Evolutionary conservation across 2,329 filamentous ascomycete genomes (phyloP).

Genomic region (Tolypocladium tundrense): DNA sequence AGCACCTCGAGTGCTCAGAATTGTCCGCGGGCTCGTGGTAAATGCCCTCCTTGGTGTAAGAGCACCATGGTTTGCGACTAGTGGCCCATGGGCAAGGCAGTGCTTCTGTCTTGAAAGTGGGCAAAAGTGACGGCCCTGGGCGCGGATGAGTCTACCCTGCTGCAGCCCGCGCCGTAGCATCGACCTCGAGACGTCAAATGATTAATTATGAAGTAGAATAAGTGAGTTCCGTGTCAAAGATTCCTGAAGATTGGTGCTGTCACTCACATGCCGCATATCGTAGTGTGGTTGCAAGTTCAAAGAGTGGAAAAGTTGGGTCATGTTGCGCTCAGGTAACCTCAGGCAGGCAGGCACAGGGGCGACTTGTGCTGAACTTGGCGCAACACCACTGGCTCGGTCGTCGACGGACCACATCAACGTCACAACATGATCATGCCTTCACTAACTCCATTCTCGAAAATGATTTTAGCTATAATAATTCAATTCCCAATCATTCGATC

Average conservation of each 20-base stretch:
- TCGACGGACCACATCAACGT: not conserved
- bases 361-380: not conserved
- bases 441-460: not conserved
- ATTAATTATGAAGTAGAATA: not conserved
- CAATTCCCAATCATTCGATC: not conserved
- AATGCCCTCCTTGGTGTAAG: not conserved
- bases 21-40: not conserved
- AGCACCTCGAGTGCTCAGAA: not conserved
- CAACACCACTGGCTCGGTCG: not conserved
- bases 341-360: not conserved
- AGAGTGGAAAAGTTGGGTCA: not conserved
- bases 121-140: not conserved
- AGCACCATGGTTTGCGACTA: not conserved
- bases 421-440: not conserved
- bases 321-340: not conserved
- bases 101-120: not conserved
- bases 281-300: not conserved
- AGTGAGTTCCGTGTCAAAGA: not conserved
- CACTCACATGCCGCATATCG: not conserved
- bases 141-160: not conserved
- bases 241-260: not conserved
- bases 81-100: not conserved
- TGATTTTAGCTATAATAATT: not conserved
- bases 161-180: constrained; percentile 5
- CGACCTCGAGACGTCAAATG: not conserved